These are phyloP conservation scores for Gaillardinia entomophila DNA, from an alignment of 805 yeast genomes.

Conservation along the genomic window DNA sequence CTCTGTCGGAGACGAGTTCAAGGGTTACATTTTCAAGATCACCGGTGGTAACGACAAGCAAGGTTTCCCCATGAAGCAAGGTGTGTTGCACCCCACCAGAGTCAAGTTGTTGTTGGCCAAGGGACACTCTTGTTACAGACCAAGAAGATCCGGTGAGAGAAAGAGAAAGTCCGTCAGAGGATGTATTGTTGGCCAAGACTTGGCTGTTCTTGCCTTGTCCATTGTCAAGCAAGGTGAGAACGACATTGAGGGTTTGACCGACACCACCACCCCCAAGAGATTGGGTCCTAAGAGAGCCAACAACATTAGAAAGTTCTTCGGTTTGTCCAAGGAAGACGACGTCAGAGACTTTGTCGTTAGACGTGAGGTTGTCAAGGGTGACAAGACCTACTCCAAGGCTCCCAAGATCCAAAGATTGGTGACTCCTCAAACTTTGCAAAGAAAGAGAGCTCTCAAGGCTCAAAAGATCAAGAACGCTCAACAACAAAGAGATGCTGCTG, in stretches of 20 bases:
- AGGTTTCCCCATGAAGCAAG: constrained; percentile 99
- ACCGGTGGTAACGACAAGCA: constrained; percentile 99
- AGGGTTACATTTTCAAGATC: constrained; percentile 98
- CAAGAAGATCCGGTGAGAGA: constrained; percentile 99
- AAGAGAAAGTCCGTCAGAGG: constrained; percentile 99
- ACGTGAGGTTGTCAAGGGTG: constrained; percentile 98
- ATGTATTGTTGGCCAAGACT: constrained; percentile 95
- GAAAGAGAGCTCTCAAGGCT: constrained; percentile 95
- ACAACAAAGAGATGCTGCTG: constrained; percentile 99
- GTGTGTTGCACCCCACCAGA: constrained; percentile 99
- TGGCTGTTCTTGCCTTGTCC: constrained; percentile 90
- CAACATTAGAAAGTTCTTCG: constrained; percentile 99
- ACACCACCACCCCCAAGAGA: constrained; percentile 94
- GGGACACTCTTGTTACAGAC: constrained; percentile 98
- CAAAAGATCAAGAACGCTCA: constrained; percentile 95
- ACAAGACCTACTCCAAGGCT: constrained; percentile 98
- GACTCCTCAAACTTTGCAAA: constrained; percentile 98
- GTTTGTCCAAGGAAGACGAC: constrained; percentile 91
- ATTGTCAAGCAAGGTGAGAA: constrained; percentile 96
- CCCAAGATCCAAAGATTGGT: constrained; percentile 99
- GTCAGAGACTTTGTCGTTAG: constrained; percentile 84
- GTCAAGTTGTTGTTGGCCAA: constrained; percentile 90
- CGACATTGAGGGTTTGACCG: constrained; percentile 95
- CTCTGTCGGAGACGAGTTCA: constrained; percentile 96
- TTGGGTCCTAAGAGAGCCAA: constrained; percentile 99